Evolutionary conservation across 768 basidiomycete genomes (phyloP), one percentile per base, ranked within the genome.

Genomic region (Strobilomyces dryophilus): DNA sequence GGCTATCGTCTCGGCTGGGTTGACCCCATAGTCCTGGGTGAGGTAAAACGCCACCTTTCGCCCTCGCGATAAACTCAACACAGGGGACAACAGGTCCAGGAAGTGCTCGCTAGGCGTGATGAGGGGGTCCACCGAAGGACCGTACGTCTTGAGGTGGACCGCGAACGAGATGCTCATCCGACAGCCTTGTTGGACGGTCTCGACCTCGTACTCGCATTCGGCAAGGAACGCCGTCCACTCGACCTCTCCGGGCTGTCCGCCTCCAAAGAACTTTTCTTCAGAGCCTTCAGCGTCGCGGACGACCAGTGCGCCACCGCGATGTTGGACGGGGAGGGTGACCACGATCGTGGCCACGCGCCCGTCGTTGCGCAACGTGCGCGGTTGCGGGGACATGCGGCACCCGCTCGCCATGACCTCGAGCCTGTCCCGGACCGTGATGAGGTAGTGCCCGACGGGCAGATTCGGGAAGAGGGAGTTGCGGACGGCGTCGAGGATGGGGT

Each of bases 141-240:
- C 85, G 67, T 84, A 89, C 21, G 79, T 79, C 71, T 78, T 83
- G 57, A 89, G 71, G 57, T 82, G 84, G 21, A 92, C 79, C 5
- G 79, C 85, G 63, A 89, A 92, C 34, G 86, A 81, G 50, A 91
- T 74, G 34, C 79, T 79, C 59, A 91, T 71, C 46, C 84, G 74
- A 60, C 83, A 86, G 10, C 89, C 90, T 55, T 81, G 80, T 59
- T 81, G 78, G 48, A 92, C 81, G 2, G 77, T 71, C 64, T 90
- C 85, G 51, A 89, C 77, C 64, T 88, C 85, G 58, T 84, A 82
- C 18, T 89, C 83, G 69, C 87, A 89, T 57, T 89, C 87, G 5
- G 81, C 76, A 46, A 83, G 73, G 71, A 87, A 85, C 18, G 87
- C 89, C 0, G 82, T 77, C 89, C 89, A 92, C 55, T 92, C 88